Conservation (phyloP, 805 yeast genomes). For the Sporopachydermia quercuum region DNA sequence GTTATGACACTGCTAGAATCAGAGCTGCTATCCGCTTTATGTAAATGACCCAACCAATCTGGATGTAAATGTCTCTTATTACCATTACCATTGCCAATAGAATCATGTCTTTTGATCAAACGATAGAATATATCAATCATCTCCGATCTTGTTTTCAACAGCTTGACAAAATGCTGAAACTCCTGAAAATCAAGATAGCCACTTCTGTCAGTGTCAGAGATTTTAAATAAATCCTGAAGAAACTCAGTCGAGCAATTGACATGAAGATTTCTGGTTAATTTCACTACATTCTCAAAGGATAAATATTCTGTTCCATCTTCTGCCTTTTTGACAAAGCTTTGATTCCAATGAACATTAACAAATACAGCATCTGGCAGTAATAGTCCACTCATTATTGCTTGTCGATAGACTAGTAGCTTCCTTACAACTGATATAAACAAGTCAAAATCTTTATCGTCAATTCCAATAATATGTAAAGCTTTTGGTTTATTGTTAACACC, state of each 20-base stretch:
- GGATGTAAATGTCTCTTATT: slow-evolving; percentile 14
- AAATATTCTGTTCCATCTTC: slow-evolving; percentile 23
- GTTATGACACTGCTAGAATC: slow-evolving; percentile 8
- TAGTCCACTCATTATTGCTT: slow-evolving; percentile 46
- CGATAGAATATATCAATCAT: slow-evolving; percentile 33
- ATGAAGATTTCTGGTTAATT: slow-evolving; percentile 51
- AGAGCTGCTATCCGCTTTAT: slow-evolving; percentile 16
- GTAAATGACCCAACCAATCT: slow-evolving; percentile 27
- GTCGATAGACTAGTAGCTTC: slow-evolving; percentile 39
- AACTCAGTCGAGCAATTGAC: slow-evolving; percentile 49
- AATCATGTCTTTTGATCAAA: slow-evolving; percentile 4
- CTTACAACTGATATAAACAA: slow-evolving; percentile 38
- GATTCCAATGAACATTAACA: slow-evolving; percentile 51
- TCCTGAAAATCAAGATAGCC: slow-evolving; percentile 52
- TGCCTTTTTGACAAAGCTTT: slow-evolving; percentile 23
- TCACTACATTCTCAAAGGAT: slow-evolving; percentile 52
- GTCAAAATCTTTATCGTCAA: slow-evolving; percentile 34
- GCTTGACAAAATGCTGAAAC: slow-evolving; percentile 59
- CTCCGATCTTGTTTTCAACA: slow-evolving; percentile 54
- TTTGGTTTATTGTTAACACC: slow-evolving; percentile 48
- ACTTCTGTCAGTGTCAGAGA: slow-evolving; percentile 33
- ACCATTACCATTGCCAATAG: slow-evolving; percentile 3
- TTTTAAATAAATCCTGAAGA: slow-evolving; percentile 34
- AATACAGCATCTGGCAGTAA: slow-evolving; percentile 49
- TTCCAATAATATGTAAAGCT: slow-evolving; percentile 66